Percentiles rank a stretch among this genome's conserved stretches.
phyloP scores from a whole-genome alignment of 2,329 filamentous ascomycete species.

The Mycosphaerella sp. region DNA sequence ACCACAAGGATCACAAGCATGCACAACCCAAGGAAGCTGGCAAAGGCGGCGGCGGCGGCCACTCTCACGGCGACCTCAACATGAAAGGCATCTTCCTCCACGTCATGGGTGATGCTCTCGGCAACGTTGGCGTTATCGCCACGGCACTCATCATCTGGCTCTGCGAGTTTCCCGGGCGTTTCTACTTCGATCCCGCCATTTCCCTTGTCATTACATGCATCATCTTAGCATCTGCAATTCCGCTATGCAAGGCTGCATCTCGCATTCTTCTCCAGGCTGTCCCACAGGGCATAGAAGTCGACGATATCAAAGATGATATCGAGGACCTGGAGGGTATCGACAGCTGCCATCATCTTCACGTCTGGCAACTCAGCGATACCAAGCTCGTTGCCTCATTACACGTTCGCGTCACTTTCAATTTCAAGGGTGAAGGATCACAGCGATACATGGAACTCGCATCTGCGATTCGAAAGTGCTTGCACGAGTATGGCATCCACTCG shows the following conservation, averaged over 20 bases:
- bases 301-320: conserved; percentile 90
- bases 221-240: conserved; percentile 65
- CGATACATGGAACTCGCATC: conserved; percentile 88
- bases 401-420: conserved; percentile 84
- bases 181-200: conserved; percentile 85
- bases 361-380: conserved; percentile 95
- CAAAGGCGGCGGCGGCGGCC: conserved; percentile 57
- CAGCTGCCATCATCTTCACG: conserved; percentile 90
- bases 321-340: conserved; percentile 75
- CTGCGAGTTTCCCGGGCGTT: conserved; percentile 70
- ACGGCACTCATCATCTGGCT: conserved; percentile 89
- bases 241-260: conserved; percentile 70
- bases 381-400: conserved; percentile 92
- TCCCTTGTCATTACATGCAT: conserved; percentile 88
- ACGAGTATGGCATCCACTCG: conserved; percentile 93
- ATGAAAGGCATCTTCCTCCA: conserved; percentile 73
- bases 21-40: conserved; percentile 60
- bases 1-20: conserved; percentile 63
- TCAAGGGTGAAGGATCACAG: conserved; percentile 65
- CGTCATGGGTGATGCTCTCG: conserved; percentile 73
- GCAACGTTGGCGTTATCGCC: conserved; percentile 77
- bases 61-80: conserved; percentile 83
- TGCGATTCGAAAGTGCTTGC: conserved; percentile 77
- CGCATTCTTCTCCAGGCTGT: conserved; percentile 93
- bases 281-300: conserved; percentile 76